Evolutionary conservation across 768 basidiomycete genomes (phyloP).

Genomic region (Pisolithus sp.): DNA sequence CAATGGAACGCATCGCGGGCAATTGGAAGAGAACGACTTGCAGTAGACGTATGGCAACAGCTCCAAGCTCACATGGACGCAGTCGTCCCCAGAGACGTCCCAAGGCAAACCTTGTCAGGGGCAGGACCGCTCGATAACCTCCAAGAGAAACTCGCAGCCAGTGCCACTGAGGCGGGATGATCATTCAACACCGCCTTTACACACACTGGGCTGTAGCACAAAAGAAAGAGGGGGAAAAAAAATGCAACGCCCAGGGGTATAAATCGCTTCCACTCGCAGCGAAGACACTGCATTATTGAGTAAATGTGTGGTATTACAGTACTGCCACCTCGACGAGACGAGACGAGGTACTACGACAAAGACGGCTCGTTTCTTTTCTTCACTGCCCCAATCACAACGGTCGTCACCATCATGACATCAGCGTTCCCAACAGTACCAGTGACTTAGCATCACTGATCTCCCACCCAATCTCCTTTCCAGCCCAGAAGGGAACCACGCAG

Average conservation of each 20-base stretch:
- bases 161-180: not conserved
- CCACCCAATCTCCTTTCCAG: slow-evolving; percentile 78
- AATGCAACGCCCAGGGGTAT: no score
- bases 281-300: not conserved
- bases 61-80: not conserved
- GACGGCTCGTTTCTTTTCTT: no score
- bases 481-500: slow-evolving; percentile 79
- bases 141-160: not conserved
- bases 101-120: not conserved
- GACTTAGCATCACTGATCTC: slow-evolving; percentile 33
- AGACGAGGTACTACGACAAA: no score
- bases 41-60: no score
- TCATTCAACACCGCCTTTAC: not conserved
- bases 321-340: no score
- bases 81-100: not conserved
- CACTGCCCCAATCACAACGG: no score
- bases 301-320: not conserved
- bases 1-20: not conserved
- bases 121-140: no score
- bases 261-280: not conserved
- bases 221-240: no score
- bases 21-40: not conserved
- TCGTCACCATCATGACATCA: not conserved
- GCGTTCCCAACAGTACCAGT: not conserved
- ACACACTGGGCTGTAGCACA: not conserved